These are phyloP conservation scores for Phyllosticta citribraziliensis DNA, from an alignment of 2,329 filamentous ascomycete genomes.

Conservation along the genomic window DNA sequence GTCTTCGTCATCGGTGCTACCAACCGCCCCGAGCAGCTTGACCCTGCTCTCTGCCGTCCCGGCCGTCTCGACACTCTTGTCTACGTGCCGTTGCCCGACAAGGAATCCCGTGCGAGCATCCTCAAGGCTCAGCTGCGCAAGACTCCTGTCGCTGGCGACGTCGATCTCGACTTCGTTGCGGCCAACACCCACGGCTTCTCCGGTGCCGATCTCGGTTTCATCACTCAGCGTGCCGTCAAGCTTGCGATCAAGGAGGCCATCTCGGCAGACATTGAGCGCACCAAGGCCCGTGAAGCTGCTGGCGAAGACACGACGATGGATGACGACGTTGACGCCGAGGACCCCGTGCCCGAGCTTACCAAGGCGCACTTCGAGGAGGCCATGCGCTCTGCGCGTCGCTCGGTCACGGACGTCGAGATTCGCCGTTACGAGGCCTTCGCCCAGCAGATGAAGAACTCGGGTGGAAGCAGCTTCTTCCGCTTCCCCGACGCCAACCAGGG, in stretches of 20 bases:
- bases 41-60: conserved; percentile 94
- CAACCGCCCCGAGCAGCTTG: conserved; percentile 96
- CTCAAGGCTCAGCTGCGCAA: conserved; percentile 95
- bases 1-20: conserved; percentile 99
- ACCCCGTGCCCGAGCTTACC: conserved; percentile 91
- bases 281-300: conserved; percentile 78
- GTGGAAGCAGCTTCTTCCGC: conserved; percentile 94
- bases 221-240: conserved; percentile 98
- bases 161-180: conserved; percentile 86
- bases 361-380: conserved; percentile 98
- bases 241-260: conserved; percentile 98
- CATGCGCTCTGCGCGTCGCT: conserved; percentile 88
- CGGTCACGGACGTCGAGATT: conserved; percentile 94
- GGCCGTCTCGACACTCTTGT: conserved; percentile 98
- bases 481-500: conserved; percentile 58
- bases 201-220: conserved; percentile 97
- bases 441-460: conserved; percentile 98
- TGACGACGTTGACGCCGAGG: conserved; percentile 67
- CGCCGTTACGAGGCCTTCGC: conserved; percentile 97
- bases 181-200: conserved; percentile 98
- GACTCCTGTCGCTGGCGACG: conserved; percentile 80
- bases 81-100: conserved; percentile 93
- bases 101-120: conserved; percentile 79
- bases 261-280: conserved; percentile 73
- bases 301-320: conserved; percentile 70